Evolutionary conservation across 2,329 filamentous ascomycete genomes (phyloP).

Genomic region (Exophiala sp.): DNA sequence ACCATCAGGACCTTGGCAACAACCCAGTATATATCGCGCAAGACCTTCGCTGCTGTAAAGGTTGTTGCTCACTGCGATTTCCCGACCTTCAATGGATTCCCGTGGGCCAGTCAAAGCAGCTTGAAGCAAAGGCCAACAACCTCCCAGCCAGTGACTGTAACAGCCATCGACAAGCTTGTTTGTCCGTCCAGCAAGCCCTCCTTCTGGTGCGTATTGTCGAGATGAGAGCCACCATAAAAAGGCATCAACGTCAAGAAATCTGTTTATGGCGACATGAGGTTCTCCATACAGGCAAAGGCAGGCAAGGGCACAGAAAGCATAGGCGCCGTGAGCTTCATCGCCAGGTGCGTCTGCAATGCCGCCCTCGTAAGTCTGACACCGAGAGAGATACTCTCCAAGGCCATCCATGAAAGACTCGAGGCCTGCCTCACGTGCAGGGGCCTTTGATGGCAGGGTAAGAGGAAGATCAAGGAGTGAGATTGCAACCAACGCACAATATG

Average conservation of each 20-base stretch:
- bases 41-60: constrained; percentile 80
- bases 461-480: constrained; percentile 81
- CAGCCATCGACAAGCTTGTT: constrained; percentile 98
- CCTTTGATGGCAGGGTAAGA: constrained; percentile 69
- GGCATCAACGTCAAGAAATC: constrained; percentile 71
- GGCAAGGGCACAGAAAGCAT: constrained; percentile 89
- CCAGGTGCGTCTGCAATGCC: constrained; percentile 83
- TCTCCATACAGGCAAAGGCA: constrained; percentile 82
- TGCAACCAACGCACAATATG: constrained; percentile 84
- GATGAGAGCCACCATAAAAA: constrained; percentile 85
- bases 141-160: constrained; percentile 97
- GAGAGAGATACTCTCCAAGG: constrained; percentile 73
- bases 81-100: constrained; percentile 21
- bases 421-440: constrained; percentile 61
- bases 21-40: constrained; percentile 83
- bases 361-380: constrained; percentile 82
- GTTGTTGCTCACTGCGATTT: constrained; percentile 25
- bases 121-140: constrained; percentile 89
- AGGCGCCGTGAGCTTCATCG: constrained; percentile 91
- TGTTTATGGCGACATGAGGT: constrained; percentile 69
- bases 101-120: constrained; percentile 63
- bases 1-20: constrained; percentile 75
- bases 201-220: constrained; percentile 85
- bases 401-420: constrained; percentile 65
- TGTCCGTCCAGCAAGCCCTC: constrained; percentile 86